phyloP scores from a whole-genome alignment of 495 filamentous ascomycete genomes.

The Lepidopterella palustris region DNA sequence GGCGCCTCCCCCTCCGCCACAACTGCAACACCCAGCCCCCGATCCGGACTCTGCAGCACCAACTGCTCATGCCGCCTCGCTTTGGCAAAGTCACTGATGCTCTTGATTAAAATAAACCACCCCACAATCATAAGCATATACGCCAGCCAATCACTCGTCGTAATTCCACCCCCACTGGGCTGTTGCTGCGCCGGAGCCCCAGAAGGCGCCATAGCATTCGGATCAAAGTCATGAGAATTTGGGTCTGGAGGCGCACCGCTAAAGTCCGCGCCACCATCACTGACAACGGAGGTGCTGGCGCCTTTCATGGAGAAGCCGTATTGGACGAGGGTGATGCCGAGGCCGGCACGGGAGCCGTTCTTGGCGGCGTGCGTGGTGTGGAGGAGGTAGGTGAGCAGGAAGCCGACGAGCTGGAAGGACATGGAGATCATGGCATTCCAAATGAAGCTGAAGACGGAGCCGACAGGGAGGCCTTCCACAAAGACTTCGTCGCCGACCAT shows the following conservation, averaged over 20 bases:
- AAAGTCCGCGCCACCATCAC: slow-evolving; percentile 39
- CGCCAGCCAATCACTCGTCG: slow-evolving; percentile 78
- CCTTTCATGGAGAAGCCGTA: slow-evolving; percentile 91
- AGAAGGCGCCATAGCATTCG: slow-evolving; percentile 49
- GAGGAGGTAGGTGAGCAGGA: slow-evolving; percentile 93
- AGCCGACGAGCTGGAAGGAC: slow-evolving; percentile 96
- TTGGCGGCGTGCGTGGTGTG: slow-evolving; percentile 98
- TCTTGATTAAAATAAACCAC: slow-evolving; percentile 92
- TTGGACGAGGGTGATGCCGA: slow-evolving; percentile 93
- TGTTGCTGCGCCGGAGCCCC: slow-evolving; percentile 32
- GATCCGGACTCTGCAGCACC: slow-evolving; percentile 87
- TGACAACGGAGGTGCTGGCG: slow-evolving; percentile 25
- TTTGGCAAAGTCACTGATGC: slow-evolving; percentile 79
- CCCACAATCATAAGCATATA: slow-evolving; percentile 95
- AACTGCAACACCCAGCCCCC: slow-evolving; percentile 77
- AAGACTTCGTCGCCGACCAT: slow-evolving; percentile 86
- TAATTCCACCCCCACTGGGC: slow-evolving; percentile 43
- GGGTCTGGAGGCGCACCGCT: slow-evolving; percentile 67
- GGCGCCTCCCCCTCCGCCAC: slow-evolving; percentile 82
- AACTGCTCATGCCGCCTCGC: slow-evolving; percentile 86
- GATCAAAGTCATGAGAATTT: slow-evolving; percentile 84
- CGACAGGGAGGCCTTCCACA: slow-evolving; percentile 91
- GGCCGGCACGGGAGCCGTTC: slow-evolving; percentile 87
- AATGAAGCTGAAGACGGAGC: slow-evolving; percentile 88
- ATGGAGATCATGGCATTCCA: slow-evolving; percentile 99